phyloP scores from a whole-genome alignment of 2,329 filamentous ascomycete genomes.

The Cladosporium sp. region DNA sequence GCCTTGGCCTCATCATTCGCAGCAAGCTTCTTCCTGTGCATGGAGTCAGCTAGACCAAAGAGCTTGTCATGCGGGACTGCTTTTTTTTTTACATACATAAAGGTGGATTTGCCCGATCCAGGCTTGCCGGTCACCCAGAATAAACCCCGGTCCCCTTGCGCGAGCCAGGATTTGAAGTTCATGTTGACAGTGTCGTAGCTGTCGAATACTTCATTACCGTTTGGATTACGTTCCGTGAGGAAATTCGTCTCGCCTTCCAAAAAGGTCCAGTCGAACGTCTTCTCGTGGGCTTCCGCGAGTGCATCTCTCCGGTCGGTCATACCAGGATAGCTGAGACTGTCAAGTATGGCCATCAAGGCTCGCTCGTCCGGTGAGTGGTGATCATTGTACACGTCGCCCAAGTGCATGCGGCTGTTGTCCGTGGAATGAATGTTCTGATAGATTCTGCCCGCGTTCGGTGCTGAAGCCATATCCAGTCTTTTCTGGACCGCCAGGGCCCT shows the following conservation, averaged over 20 bases:
- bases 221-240: too few species aligned
- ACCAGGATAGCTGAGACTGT: slow-evolving; percentile 7
- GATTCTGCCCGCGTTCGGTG: too few species aligned
- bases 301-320: background rate
- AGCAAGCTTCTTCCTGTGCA: too few species aligned
- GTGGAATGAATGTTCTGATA: background rate
- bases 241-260: background rate
- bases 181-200: too few species aligned
- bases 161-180: background rate
- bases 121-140: slow-evolving; percentile 22
- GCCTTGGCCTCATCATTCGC: too few species aligned
- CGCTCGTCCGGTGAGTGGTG: background rate
- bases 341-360: background rate
- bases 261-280: slow-evolving; percentile 3
- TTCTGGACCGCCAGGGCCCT: too few species aligned
- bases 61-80: too few species aligned
- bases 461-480: too few species aligned
- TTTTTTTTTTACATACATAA: too few species aligned
- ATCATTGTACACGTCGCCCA: slow-evolving; percentile 1
- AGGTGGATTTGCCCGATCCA: slow-evolving; percentile 23
- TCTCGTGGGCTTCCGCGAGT: background rate
- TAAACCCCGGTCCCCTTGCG: too few species aligned
- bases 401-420: background rate
- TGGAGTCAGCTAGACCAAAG: too few species aligned
- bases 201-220: too few species aligned